Percentiles rank a stretch among this genome's conserved stretches.
Evolutionary conservation across 2,329 filamentous ascomycete species (phyloP).

Genomic region (Calycina marina): DNA sequence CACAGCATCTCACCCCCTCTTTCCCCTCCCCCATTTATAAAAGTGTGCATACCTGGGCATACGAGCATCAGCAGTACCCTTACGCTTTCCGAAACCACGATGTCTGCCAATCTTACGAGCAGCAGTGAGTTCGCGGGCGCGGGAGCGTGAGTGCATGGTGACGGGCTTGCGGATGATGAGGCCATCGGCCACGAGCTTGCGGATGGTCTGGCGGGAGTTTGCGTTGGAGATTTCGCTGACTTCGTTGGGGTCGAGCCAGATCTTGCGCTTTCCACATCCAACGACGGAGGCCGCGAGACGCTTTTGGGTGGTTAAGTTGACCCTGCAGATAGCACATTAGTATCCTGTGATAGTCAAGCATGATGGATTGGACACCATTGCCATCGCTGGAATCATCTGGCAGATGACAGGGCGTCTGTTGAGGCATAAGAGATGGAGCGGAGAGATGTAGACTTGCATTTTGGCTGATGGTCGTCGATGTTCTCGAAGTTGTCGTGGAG

Average conservation of each 20-base stretch:
- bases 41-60: conserved; percentile 95
- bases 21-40: too few relatives aligned
- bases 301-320: conserved; percentile 99
- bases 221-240: conserved; percentile 98
- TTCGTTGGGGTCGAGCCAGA: conserved; percentile 99
- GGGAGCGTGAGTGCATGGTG: conserved; percentile 97
- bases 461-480: conserved; percentile 21
- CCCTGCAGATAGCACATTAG: too few relatives aligned
- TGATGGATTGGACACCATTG: too few relatives aligned
- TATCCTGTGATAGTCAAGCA: too few relatives aligned
- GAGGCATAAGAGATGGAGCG: conserved; percentile 1
- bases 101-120: conserved; percentile 92
- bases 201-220: conserved; percentile 99
- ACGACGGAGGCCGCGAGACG: conserved; percentile 97
- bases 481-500: conserved; percentile 14
- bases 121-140: conserved; percentile 87
- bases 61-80: conserved; percentile 99
- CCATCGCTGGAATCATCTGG: not conserved
- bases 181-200: conserved; percentile 99
- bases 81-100: conserved; percentile 99
- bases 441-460: conserved; percentile 17
- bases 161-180: conserved; percentile 99
- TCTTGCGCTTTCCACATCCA: conserved; percentile 99
- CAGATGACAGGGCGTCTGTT: conserved; percentile 9
- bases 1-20: conserved; percentile 2